phyloP scores from a whole-genome alignment of 2,329 filamentous ascomycete genomes.

The Penicillium sp. region DNA sequence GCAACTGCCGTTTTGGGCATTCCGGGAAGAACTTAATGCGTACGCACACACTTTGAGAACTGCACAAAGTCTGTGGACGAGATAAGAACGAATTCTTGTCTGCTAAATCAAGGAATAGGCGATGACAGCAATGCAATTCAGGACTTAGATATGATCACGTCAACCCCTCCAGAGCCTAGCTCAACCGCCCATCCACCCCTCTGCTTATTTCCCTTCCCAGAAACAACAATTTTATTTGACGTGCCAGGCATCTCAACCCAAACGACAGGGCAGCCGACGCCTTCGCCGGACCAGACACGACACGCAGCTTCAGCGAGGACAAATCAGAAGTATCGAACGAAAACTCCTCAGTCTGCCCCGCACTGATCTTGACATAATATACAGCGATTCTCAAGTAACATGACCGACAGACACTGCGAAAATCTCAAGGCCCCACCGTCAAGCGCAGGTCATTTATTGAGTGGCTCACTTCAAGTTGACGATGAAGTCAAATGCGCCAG shows the following conservation, averaged over 20 bases:
- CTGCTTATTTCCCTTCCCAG: background rate
- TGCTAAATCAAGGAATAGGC: background rate
- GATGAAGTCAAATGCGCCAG: no score
- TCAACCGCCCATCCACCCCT: constrained; percentile 11
- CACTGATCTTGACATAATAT: constrained; percentile 18
- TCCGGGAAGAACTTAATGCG: background rate
- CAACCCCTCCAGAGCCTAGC: background rate
- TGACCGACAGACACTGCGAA: no score
- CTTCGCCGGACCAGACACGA: constrained; percentile 10
- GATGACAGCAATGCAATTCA: background rate
- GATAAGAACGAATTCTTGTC: no score
- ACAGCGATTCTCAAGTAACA: no score
- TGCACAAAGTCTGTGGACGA: no score
- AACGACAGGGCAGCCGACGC: constrained; percentile 4
- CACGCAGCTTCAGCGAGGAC: background rate
- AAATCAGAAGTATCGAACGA: constrained; percentile 3
- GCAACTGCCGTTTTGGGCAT: background rate
- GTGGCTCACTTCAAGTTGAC: no score
- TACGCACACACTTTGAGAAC: background rate
- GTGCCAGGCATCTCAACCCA: constrained; percentile 20
- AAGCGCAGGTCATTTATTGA: no score
- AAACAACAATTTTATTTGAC: constrained; percentile 4
- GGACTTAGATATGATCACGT: constrained; percentile 6
- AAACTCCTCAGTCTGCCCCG: constrained; percentile 16
- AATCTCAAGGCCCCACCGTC: no score